Evolutionary conservation across 2,329 filamentous ascomycete species (phyloP).

Genomic region (Thelonectria olida): DNA sequence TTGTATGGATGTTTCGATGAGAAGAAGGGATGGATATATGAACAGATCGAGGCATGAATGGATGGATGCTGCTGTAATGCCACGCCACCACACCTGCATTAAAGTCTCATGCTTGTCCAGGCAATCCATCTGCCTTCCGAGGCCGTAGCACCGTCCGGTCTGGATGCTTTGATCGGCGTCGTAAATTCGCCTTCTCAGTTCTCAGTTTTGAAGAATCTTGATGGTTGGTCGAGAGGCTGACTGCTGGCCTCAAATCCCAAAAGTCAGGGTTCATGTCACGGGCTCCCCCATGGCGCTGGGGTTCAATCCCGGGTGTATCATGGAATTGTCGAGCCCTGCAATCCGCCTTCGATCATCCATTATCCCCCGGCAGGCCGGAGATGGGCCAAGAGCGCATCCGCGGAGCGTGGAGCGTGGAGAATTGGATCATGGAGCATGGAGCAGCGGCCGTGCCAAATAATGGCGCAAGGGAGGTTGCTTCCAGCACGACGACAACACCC

Average conservation of each 20-base stretch:
- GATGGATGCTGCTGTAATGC: conserved; percentile 32
- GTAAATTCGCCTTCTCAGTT: conserved; percentile 6
- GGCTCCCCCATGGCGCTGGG: conserved; percentile 22
- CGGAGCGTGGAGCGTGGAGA: conserved; percentile 10
- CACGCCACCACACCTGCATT: conserved; percentile 46
- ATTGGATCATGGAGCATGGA: conserved; percentile 18
- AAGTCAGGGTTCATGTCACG: background rate
- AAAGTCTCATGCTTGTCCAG: conserved; percentile 33
- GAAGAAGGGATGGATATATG: conserved; percentile 4
- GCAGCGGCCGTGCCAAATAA: conserved; percentile 29
- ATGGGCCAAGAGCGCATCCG: conserved; percentile 22
- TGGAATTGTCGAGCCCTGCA: conserved; percentile 25
- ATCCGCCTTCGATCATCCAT: conserved; percentile 16
- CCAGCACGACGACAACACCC: conserved; percentile 31
- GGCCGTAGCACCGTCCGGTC: conserved; percentile 1
- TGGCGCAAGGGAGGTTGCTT: conserved; percentile 32
- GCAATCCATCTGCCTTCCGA: conserved; percentile 23
- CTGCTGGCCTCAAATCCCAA: conserved; percentile 18
- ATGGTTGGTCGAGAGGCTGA: conserved; percentile 3
- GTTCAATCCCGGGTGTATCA: conserved; percentile 23
- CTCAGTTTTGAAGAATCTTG: background rate
- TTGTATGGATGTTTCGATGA: background rate
- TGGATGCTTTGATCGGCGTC: background rate
- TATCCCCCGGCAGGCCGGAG: conserved; percentile 29
- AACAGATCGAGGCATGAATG: conserved; percentile 1